Conservation (phyloP, 805 yeast genomes). For the Monosporozyma aquatica region DNA sequence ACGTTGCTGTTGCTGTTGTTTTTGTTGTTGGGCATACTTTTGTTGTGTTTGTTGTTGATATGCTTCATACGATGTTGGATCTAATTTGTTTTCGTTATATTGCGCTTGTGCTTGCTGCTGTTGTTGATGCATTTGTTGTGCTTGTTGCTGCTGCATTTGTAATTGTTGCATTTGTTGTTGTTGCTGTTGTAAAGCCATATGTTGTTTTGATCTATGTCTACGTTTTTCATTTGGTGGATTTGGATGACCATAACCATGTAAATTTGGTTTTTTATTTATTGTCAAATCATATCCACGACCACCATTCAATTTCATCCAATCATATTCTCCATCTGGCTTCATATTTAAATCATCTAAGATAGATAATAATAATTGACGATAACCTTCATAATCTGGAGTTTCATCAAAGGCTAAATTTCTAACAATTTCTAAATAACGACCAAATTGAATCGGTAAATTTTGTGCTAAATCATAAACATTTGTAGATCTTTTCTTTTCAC, state of each 20-base stretch:
- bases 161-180: conserved; percentile 29
- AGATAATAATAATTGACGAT: conserved; percentile 66
- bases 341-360: conserved; percentile 67
- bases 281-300: conserved; percentile 95
- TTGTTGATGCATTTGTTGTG: conserved; percentile 20
- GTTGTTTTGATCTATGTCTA: conserved; percentile 18
- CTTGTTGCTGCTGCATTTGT: conserved; percentile 26
- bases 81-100: conserved; percentile 25
- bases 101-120: conserved; percentile 16
- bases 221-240: conserved; percentile 57
- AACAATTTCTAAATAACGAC: conserved; percentile 80
- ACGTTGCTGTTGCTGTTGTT: conserved; percentile 8
- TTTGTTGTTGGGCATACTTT: conserved; percentile 29
- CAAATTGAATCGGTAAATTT: conserved; percentile 88
- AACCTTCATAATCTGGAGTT: conserved; percentile 86
- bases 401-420: conserved; percentile 87
- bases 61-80: conserved; percentile 36
- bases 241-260: conserved; percentile 95
- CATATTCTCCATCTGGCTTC: conserved; percentile 79
- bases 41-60: conserved; percentile 32
- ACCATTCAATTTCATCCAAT: conserved; percentile 94
- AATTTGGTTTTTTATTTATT: conserved; percentile 81
- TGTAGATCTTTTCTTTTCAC: conserved; percentile 89
- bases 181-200: conserved; percentile 20
- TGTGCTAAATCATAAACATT: conserved; percentile 77